phyloP scores from a whole-genome alignment of 2,329 filamentous ascomycete genomes.

The Ploettnerulaceae sp. region DNA sequence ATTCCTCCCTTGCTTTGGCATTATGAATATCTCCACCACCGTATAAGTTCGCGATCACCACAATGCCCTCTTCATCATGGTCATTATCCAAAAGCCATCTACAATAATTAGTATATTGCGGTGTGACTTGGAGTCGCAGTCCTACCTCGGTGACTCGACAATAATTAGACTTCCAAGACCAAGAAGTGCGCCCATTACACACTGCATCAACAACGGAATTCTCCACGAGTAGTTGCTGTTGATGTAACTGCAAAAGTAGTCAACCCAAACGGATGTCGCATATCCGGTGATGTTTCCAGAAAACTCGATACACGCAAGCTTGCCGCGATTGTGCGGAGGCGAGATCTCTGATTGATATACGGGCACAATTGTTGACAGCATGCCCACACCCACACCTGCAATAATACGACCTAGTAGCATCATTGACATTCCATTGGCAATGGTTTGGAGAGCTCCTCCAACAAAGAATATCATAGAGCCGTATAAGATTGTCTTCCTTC shows the following conservation, averaged over 20 bases:
- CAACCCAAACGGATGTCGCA: constrained; percentile 94
- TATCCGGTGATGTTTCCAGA: constrained; percentile 96
- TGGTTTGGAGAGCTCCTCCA: constrained; percentile 80
- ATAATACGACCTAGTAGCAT: constrained; percentile 82
- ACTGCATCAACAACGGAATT: constrained; percentile 84
- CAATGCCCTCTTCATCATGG: constrained; percentile 95
- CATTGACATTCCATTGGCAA: constrained; percentile 78
- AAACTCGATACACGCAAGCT: constrained; percentile 96
- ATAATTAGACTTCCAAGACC: constrained; percentile 85
- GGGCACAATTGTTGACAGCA: constrained; percentile 85
- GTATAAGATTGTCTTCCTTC: constrained; percentile 85
- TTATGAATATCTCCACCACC: constrained; percentile 95
- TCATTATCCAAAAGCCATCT: constrained; percentile 98
- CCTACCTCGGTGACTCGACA: constrained; percentile 86
- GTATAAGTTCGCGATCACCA: constrained; percentile 96
- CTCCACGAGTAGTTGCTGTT: constrained; percentile 84
- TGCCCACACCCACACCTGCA: constrained; percentile 81
- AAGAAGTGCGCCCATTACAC: constrained; percentile 84
- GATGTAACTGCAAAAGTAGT: constrained; percentile 95
- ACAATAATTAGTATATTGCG: constrained; percentile 15
- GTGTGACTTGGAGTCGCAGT: neutral
- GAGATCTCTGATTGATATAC: constrained; percentile 95
- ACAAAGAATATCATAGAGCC: constrained; percentile 83
- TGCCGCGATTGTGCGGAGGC: constrained; percentile 91
- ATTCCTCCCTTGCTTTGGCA: constrained; percentile 87